Evolutionary conservation across 2,329 filamentous ascomycete species (phyloP).

Genomic region (Xylariales sp.): DNA sequence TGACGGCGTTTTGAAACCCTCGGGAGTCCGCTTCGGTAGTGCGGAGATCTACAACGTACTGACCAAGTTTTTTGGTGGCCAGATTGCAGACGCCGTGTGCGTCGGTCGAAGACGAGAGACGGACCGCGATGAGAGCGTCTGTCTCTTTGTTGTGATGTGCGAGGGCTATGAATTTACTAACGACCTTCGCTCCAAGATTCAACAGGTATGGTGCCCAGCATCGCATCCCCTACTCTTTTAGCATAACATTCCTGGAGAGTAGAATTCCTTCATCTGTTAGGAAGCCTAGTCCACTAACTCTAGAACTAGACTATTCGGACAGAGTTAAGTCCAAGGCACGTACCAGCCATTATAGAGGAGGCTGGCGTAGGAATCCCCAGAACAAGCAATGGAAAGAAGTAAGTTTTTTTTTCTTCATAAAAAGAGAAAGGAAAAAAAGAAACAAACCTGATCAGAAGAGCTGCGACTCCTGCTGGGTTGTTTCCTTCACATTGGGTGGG

Average conservation of each 20-base stretch:
- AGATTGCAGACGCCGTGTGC: conserved; percentile 88
- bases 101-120: conserved; percentile 78
- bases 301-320: conserved; percentile 66
- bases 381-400: conserved; percentile 97
- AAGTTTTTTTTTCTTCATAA: conserved; percentile 51
- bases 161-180: conserved; percentile 66
- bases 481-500: conserved; percentile 30
- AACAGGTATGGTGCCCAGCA: conserved; percentile 52
- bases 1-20: conserved; percentile 92
- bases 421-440: too few species aligned
- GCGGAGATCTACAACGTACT: conserved; percentile 98
- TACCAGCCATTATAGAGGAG: conserved; percentile 84
- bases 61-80: conserved; percentile 79
- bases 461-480: background rate
- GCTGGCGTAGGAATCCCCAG: conserved; percentile 85
- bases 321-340: conserved; percentile 89
- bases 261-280: background rate
- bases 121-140: conserved; percentile 86
- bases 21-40: conserved; percentile 89
- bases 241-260: background rate
- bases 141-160: conserved; percentile 86
- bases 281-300: conserved; percentile 11
- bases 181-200: conserved; percentile 72
- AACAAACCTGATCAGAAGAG: background rate
- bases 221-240: too few species aligned